Percentiles rank a stretch among this genome's conserved stretches.
These are phyloP conservation scores for Helicocarpus griseus DNA, from an alignment of 2,329 filamentous ascomycete genomes.

Conservation along the genomic window DNA sequence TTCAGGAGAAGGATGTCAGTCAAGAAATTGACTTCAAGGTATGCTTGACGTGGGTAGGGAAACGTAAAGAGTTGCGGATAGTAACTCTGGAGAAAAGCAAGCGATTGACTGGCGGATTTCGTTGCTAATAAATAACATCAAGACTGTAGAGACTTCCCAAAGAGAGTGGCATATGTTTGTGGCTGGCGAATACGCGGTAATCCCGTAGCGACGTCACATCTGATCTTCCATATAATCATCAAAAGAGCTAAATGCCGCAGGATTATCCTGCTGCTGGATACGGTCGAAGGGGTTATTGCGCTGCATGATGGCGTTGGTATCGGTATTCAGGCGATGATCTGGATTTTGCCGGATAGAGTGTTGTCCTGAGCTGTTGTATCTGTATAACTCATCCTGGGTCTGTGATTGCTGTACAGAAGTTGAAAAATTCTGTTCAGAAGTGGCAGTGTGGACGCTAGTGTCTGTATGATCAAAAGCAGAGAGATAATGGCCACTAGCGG, in stretches of 20 bases:
- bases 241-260: slow-evolving; percentile 6
- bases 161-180: too few species aligned
- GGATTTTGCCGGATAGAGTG: slow-evolving; percentile 9
- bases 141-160: too few species aligned
- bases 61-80: too few species aligned
- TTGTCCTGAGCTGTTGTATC: slow-evolving; percentile 7
- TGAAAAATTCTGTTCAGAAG: not conserved
- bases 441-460: not conserved
- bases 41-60: too few species aligned
- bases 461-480: not conserved
- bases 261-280: not conserved
- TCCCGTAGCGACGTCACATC: not conserved
- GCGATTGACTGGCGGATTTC: too few species aligned
- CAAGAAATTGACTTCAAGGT: too few species aligned
- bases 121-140: too few species aligned
- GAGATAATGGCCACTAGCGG: too few species aligned
- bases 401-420: not conserved
- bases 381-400: not conserved
- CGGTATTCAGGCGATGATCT: slow-evolving; percentile 9
- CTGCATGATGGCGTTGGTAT: slow-evolving; percentile 8
- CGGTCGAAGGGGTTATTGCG: slow-evolving; percentile 12
- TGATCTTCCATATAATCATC: slow-evolving; percentile 8
- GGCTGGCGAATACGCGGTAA: too few species aligned
- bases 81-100: too few species aligned
- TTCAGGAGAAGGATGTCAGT: too few species aligned